Conservation (phyloP, 225 moss, liverwort and hornwort genomes). For the Polytrichum formosum region DNA sequence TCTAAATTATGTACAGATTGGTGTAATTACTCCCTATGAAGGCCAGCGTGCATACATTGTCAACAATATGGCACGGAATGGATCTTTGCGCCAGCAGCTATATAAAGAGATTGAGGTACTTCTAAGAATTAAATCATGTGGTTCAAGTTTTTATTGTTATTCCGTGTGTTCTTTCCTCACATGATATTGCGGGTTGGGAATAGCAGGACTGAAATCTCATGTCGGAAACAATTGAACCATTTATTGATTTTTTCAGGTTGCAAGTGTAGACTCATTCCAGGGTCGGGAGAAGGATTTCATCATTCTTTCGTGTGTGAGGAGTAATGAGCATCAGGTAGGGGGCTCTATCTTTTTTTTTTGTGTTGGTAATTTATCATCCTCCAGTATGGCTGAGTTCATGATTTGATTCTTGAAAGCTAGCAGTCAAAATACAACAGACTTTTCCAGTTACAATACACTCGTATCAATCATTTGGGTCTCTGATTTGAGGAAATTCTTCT, state of each 20-base stretch:
- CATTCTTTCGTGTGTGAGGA: constrained; percentile 96
- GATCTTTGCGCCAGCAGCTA: constrained; percentile 87
- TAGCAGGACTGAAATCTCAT: too few relatives aligned
- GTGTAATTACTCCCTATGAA: constrained; percentile 98
- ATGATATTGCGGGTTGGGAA: too few relatives aligned
- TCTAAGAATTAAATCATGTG: too few relatives aligned
- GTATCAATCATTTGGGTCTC: too few relatives aligned
- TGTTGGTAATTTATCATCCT: neutral
- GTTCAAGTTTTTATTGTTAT: too few relatives aligned
- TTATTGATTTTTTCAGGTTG: constrained; percentile 55
- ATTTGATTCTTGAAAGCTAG: too few relatives aligned
- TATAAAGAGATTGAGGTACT: constrained; percentile 97
- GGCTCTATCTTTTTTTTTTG: neutral
- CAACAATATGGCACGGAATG: constrained; percentile 98
- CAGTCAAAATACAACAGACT: too few relatives aligned
- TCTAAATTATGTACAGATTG: constrained; percentile 59
- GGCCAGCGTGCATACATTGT: constrained; percentile 99
- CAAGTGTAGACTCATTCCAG: constrained; percentile 98
- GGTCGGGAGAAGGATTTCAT: constrained; percentile 98
- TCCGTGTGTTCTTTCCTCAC: too few relatives aligned
- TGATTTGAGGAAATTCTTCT: too few relatives aligned
- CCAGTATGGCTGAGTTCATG: too few relatives aligned
- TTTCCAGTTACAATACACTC: too few relatives aligned
- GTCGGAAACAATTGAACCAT: neutral
- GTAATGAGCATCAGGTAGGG: constrained; percentile 96